Percentiles rank a stretch among this genome's conserved stretches.
Evolutionary conservation across 2,329 filamentous ascomycete species (phyloP).

Genomic region (Ophiobolus disseminans): DNA sequence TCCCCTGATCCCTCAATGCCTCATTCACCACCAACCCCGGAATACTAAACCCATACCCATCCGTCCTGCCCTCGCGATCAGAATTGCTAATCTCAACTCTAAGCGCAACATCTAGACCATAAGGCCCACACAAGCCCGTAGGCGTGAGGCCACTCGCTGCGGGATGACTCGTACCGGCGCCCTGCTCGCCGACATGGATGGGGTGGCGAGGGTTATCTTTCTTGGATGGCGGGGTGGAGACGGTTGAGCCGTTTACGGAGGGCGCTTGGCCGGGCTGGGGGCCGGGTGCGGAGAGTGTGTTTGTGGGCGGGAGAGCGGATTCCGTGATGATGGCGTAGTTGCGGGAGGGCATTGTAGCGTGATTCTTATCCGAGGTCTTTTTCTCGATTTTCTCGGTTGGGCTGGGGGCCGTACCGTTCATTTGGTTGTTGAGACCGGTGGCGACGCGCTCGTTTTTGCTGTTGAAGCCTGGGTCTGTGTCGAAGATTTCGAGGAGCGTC

Average conservation of each 20-base stretch:
- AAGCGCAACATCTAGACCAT: constrained; percentile 57
- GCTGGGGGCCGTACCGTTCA: constrained; percentile 23
- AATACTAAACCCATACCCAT: constrained; percentile 59
- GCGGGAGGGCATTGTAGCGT: constrained; percentile 80
- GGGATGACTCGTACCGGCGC: constrained; percentile 78
- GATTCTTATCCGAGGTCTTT: constrained; percentile 76
- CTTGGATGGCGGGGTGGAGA: constrained; percentile 31
- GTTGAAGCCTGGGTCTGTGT: constrained; percentile 61
- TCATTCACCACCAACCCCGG: constrained; percentile 49
- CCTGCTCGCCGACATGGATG: constrained; percentile 77
- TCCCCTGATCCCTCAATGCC: constrained; percentile 20
- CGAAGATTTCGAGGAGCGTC: constrained; percentile 68
- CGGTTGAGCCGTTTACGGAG: constrained; percentile 37
- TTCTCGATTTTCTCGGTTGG: constrained; percentile 39
- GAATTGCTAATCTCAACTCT: constrained; percentile 56
- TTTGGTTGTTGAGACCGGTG: constrained; percentile 21
- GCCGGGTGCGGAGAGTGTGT: constrained; percentile 23
- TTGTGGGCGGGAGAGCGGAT: constrained; percentile 41
- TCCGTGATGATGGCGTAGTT: constrained; percentile 71
- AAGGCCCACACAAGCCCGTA: constrained; percentile 53
- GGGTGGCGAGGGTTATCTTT: constrained; percentile 70
- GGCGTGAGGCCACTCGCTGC: constrained; percentile 63
- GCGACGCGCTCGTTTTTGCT: constrained; percentile 27
- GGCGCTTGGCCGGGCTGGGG: constrained; percentile 31
- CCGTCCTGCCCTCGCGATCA: constrained; percentile 54